Evolutionary conservation across 2,329 filamentous ascomycete genomes (phyloP), one percentile per base, ranked within the genome.

Genomic region (Furcasterigmium sp.): DNA sequence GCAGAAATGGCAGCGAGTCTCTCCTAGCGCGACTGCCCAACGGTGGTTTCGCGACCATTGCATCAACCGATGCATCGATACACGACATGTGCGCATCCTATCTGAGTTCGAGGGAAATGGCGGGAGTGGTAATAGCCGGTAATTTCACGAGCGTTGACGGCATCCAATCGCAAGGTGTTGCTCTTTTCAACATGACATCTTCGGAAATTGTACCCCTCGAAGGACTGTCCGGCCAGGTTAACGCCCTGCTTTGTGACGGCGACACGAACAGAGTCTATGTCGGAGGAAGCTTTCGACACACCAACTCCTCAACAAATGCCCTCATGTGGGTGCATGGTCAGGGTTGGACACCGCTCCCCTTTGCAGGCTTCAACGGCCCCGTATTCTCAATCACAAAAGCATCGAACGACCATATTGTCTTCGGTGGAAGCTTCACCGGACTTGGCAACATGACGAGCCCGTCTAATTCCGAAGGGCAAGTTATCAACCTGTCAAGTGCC

Each of bases 61-160:
- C 84, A 42, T 75, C 80, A 32, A 84, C 90, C 36, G 89, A 97
- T 64, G 91, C 85, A 45, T 82, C 85, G 39, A 95, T 98, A 57
- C 78, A 83, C 57, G 77, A 88, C 51, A 93, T 98, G 86, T 98
- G 93, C 68, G 70, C 84, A 17, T 87, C 91, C 55, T 73, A 81
- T 41, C 68, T 75, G 54, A 72, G 75, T 45, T 76, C 87, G 62
- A 85, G 86, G 51, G 76, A 73, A 6, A 66, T 84, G 44, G 72
- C 78, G n/a, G 84, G 85, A 32, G 78, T 97, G 21, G 78, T 97
- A 38, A 77, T 98, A 14, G 93, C 87, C 44, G 93, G 93, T 38
- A 97, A 97, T 68, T 98, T 98, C 61, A 97, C 93, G 25, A 94
- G 88, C 61, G 69, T 98, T 49, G 87, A 84, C 46, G 82, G 82